Conservation (phyloP, 768 basidiomycete species). For the Tricholomella constricta region DNA sequence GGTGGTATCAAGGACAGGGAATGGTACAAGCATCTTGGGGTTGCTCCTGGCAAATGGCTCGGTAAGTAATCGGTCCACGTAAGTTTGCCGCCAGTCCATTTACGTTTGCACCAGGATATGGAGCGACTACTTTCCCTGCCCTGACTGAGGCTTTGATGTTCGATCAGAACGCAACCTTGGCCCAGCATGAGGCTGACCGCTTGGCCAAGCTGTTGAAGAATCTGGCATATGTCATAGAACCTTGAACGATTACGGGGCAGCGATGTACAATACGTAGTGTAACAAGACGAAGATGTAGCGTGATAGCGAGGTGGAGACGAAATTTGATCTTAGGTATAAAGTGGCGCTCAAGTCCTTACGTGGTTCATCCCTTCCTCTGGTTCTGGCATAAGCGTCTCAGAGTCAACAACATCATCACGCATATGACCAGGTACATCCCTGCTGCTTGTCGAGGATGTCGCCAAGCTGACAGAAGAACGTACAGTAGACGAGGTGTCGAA, state of each 20-base stretch:
- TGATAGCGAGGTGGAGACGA: background rate
- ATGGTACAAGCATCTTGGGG: slow-evolving; percentile 86
- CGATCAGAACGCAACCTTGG: slow-evolving; percentile 64
- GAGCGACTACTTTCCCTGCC: slow-evolving; percentile 82
- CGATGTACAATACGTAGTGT: background rate
- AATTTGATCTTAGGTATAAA: no score
- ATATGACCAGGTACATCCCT: background rate
- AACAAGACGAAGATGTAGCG: background rate
- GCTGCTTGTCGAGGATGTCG: background rate
- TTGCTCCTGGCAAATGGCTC: slow-evolving; percentile 86
- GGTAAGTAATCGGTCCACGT: slow-evolving; percentile 42
- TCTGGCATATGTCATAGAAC: slow-evolving; percentile 45
- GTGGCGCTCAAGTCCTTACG: background rate
- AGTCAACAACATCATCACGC: no score
- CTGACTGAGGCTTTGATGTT: slow-evolving; percentile 75
- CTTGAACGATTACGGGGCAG: slow-evolving; percentile 15
- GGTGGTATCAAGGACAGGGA: slow-evolving; percentile 78
- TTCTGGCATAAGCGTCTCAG: background rate
- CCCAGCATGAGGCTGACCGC: slow-evolving; percentile 59
- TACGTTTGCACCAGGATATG: slow-evolving; percentile 58
- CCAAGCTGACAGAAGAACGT: slow-evolving; percentile 2
- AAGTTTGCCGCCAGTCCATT: background rate
- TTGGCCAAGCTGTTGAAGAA: slow-evolving; percentile 55
- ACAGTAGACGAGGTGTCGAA: background rate
- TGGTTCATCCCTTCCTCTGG: background rate